phyloP scores from a whole-genome alignment of 2,329 filamentous ascomycete genomes.

The Paraphaeosphaeria sporulosa region DNA sequence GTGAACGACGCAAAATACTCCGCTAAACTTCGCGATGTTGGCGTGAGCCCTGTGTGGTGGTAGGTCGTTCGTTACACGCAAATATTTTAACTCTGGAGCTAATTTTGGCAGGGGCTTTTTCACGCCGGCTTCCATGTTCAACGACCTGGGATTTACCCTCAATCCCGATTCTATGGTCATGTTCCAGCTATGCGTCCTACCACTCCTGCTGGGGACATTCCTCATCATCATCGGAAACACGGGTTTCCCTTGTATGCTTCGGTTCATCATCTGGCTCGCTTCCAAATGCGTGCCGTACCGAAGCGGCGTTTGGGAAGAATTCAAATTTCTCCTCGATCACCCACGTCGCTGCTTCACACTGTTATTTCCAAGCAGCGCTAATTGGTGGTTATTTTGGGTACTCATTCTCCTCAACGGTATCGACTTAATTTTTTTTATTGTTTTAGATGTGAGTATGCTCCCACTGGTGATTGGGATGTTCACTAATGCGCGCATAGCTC shows the following conservation, averaged over 20 bases:
- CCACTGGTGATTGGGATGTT: neutral
- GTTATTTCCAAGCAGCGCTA: conserved; percentile 86
- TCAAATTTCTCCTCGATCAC: conserved; percentile 90
- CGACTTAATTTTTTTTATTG: conserved; percentile 89
- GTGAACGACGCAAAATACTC: conserved; percentile 66
- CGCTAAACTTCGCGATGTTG: conserved; percentile 65
- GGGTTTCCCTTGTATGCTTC: conserved; percentile 91
- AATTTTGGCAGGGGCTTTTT: conserved; percentile 70
- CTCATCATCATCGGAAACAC: conserved; percentile 96
- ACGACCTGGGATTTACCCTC: conserved; percentile 91
- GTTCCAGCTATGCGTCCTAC: conserved; percentile 79
- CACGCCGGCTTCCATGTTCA: conserved; percentile 86
- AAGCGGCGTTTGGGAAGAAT: conserved; percentile 84
- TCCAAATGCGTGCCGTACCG: conserved; percentile 71
- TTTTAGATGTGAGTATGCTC: conserved; percentile 78
- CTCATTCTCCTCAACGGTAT: conserved; percentile 81
- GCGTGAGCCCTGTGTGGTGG: conserved; percentile 82
- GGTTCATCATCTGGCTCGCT: conserved; percentile 86
- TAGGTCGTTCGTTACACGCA: conserved; percentile 26
- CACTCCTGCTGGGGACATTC: conserved; percentile 79
- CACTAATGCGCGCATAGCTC: conserved; percentile 58
- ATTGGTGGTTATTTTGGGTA: conserved; percentile 95
- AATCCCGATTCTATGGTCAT: conserved; percentile 94
- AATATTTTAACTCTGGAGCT: conserved; percentile 6
- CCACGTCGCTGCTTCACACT: conserved; percentile 96